Conservation (phyloP, 306 rosid species). For the Dryas alaskensis region DNA sequence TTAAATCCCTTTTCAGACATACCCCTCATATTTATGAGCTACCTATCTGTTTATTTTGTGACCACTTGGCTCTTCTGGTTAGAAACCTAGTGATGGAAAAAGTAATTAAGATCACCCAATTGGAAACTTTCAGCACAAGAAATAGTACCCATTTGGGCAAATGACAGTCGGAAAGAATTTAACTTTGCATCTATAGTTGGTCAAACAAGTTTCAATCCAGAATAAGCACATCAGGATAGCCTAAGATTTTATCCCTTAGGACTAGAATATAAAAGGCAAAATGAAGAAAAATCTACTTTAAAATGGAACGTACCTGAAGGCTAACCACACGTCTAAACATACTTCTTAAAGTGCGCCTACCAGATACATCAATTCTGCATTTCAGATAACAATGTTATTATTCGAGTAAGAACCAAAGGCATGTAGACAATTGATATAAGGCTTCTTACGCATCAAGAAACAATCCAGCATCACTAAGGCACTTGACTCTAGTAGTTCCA, state of each 20-base stretch:
- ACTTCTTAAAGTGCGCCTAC: constrained; percentile 56
- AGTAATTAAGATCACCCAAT: not conserved
- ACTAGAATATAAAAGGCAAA: not conserved
- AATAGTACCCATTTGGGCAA: too few relatives aligned
- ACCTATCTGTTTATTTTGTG: not conserved
- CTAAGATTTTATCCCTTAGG: not conserved
- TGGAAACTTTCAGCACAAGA: not conserved
- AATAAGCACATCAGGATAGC: not conserved
- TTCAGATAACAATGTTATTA: constrained; percentile 21
- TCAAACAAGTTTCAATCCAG: not conserved
- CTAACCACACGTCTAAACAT: constrained; percentile 65
- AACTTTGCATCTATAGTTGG: too few relatives aligned
- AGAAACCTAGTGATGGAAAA: not conserved
- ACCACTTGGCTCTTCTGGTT: not conserved
- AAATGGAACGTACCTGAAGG: constrained; percentile 51
- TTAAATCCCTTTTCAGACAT: not conserved
- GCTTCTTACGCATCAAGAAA: constrained; percentile 75
- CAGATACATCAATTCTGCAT: constrained; percentile 60
- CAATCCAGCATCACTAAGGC: constrained; percentile 95
- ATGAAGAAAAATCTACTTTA: not conserved
- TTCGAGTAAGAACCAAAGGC: not conserved
- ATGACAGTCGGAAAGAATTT: too few relatives aligned
- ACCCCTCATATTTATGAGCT: not conserved
- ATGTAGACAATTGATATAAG: not conserved
- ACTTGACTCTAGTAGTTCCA: constrained; percentile 67